Evolutionary conservation across 495 filamentous ascomycete genomes (phyloP), one percentile per base, ranked within the genome.

Genomic region (Xylaria grammica): DNA sequence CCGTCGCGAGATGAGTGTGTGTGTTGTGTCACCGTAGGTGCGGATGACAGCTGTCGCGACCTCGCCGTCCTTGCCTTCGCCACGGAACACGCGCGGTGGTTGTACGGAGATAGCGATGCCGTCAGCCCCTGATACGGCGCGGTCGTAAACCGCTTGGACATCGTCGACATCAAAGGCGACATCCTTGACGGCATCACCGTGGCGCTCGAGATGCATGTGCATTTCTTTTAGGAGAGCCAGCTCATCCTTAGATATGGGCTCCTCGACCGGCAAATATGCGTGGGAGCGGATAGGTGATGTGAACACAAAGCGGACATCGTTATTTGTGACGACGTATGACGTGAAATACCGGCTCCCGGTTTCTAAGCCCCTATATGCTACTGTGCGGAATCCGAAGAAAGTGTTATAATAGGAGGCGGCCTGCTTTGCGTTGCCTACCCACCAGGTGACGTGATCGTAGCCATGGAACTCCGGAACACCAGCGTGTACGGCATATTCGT

Each of bases 341-440:
- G 91, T 90, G 60, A 91, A 78, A 63, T 80, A 80, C 27, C 93
- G 87, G 63, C 81, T 89, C 67, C 92, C 91, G 0, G 94, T 97
- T 74, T 97, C 93, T 20, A 97, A 88, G 3, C 93, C 93, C 15
- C 83, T 83, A 75, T 95, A 96, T 61, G 94, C 94, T 53, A 96
- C 74, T 1, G 85, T 86, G 62, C 82, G 79, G 82, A 97, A 96
- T 44, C 92, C 92, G 81, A 96, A 89, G 65, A 90, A 89, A 10
- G 89, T 88, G 73, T 89, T 89, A 79, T 95, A 97, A 81, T 89
- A 96, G 53, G 86, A 83, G 45, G 92, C 92, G 0, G 91, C 91
- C 83, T 96, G 93, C 78, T 97, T 97, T 69, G 94, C 94, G 77
- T 97, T 97, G 69, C 92, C 92, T 6, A 97, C 94, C 75, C 91